These are phyloP conservation scores for Elsinoe ampelina DNA, from an alignment of 2,329 filamentous ascomycete species.

Conservation along the genomic window DNA sequence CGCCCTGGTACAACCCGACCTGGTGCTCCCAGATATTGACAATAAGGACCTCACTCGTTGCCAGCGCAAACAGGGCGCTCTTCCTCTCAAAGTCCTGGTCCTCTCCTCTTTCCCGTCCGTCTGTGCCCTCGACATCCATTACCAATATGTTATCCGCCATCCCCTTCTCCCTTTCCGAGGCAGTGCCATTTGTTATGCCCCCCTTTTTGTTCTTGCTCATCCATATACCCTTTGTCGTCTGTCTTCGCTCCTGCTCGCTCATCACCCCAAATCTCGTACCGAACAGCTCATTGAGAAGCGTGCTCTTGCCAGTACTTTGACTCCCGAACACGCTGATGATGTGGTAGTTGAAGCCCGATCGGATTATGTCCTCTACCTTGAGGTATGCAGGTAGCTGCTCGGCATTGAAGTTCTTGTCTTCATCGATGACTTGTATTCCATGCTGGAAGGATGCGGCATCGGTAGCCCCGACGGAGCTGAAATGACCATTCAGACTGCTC, in stretches of 20 bases:
- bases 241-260: conserved; percentile 85
- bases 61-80: conserved; percentile 91
- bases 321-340: conserved; percentile 98
- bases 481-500: conserved; percentile 65
- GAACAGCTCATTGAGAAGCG: conserved; percentile 89
- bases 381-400: conserved; percentile 74
- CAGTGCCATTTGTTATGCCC: conserved; percentile 30
- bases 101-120: conserved; percentile 90
- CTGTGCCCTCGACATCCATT: conserved; percentile 98
- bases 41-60: conserved; percentile 94
- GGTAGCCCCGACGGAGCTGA: conserved; percentile 57
- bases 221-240: conserved; percentile 99
- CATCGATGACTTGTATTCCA: conserved; percentile 94
- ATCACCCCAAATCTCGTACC: conserved; percentile 95
- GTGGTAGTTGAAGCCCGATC: conserved; percentile 97
- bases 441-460: conserved; percentile 66
- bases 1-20: conserved; percentile 93
- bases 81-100: conserved; percentile 99
- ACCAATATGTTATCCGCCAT: conserved; percentile 98
- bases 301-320: conserved; percentile 97
- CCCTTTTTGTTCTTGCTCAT: conserved; percentile 86
- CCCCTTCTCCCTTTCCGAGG: conserved; percentile 31
- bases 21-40: conserved; percentile 99
- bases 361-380: conserved; percentile 65
- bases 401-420: conserved; percentile 94